Conservation (phyloP, 2,329 filamentous ascomycete species). For the Cryoendolithus antarcticus region DNA sequence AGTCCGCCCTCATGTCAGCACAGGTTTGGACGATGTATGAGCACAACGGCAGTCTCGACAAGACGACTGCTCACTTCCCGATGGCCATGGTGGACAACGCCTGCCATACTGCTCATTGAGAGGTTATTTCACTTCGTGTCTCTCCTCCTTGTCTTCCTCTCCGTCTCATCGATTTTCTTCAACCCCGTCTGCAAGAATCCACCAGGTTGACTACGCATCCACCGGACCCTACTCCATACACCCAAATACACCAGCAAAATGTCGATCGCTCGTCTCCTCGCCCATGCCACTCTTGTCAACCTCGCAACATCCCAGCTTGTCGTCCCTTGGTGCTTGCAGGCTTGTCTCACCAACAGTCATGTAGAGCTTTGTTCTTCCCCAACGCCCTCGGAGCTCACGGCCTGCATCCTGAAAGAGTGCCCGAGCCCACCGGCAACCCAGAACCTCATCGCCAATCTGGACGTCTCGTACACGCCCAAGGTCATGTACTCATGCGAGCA, state of each 20-base stretch:
- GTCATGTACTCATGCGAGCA: conserved; percentile 8
- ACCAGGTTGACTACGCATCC: neutral
- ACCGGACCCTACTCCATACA: neutral
- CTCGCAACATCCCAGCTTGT: neutral
- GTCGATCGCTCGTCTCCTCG: conserved; percentile 1
- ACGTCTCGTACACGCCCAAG: conserved; percentile 6
- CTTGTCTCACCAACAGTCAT: conserved; percentile 4
- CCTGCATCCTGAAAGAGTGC: conserved; percentile 6
- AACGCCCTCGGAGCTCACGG: conserved; percentile 3
- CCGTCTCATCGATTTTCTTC: neutral
- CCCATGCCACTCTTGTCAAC: conserved; percentile 2
- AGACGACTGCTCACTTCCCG: too few species aligned
- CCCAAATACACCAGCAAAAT: neutral
- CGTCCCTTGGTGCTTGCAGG: conserved; percentile 6
- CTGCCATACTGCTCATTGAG: too few species aligned
- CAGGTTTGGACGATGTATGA: too few species aligned
- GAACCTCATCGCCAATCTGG: conserved; percentile 5
- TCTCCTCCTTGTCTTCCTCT: too few species aligned
- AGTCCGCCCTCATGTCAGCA: too few species aligned
- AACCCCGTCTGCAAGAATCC: neutral
- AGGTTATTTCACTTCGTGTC: too few species aligned
- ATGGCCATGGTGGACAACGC: too few species aligned
- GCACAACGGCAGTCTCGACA: too few species aligned
- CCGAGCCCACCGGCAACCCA: conserved; percentile 2
- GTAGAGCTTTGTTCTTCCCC: conserved; percentile 1